Evolutionary conservation across 2,329 filamentous ascomycete species (phyloP), one percentile per base, ranked within the genome.

Genomic region (Dothiorella sarmentorum): DNA sequence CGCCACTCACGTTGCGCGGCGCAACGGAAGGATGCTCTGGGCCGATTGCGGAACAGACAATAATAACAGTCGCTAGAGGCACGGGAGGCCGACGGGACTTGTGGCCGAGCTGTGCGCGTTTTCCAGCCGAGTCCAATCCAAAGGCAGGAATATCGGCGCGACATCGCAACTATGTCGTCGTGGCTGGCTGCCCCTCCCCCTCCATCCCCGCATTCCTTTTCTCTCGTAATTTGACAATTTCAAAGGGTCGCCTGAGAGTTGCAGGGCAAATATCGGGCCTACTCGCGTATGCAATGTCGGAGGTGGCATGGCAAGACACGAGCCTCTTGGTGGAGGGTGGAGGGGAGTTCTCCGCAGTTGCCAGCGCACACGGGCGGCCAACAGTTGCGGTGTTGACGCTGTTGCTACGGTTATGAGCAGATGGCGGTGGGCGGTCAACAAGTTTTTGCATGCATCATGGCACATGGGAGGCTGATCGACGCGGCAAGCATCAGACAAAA

Each of bases 351-450:
- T 52, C 47, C 47, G 47, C 47, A 38, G n/a, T 27, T 53, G 49
- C 49, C 49, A 53, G 49, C 49, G 49, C 49, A 53, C 49, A 53
- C 33, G 20, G 17, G 15, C 24, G 18, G 35, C 13, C 49, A 40
- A 38, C n/a, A 53, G 49, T 53, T 53, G 49, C 49, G 49, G 49
- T 53, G 49, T 53, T 53, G 49, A 52, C 47, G 47, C 49, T 53
- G 33, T 53, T 53, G 49, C 24, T 53, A 37, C 37, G 20, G 49
- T 40, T 40, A 10, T 17, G 20, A 29, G 11, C 33, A 29, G 49
- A 53, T 26, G 37, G 49, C 49, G 49, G 49, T 53, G 33, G 27
- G 42, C 47, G 33, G 40, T 26, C 47, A 53, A n/a, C n/a, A n/a
- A n/a, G n/a, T n/a, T n/a, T n/a, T n/a, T 53, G 49, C 49, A 22